Evolutionary conservation across 306 rosid genomes (phyloP), one percentile per base, ranked within the genome.

Genomic region (Heteromeles arbutifolia): DNA sequence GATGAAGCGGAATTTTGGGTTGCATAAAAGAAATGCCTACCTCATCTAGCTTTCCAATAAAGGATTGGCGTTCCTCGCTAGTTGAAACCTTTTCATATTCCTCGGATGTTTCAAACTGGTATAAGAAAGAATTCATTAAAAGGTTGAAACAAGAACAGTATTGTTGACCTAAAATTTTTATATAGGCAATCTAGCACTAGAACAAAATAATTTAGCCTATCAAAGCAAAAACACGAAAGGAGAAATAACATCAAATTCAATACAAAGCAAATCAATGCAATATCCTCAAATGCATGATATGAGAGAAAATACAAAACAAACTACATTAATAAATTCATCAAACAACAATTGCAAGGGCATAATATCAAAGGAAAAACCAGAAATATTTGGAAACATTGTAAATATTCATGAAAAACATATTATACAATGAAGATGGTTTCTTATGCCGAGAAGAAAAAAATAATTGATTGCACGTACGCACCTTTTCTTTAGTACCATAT

Each of bases 401-500:
- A 74, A 53, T 29, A 25, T 67, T 31, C 43, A 31, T 64, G 32
- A 21, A 29, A 64, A 64, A 39, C 25, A 61, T 52, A 11, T 22
- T 22, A 39, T 67, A n/a, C 13, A 41, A 34, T 8, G 15, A 57
- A 57, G 67, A 26, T 32, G 3, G 57, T 72, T 15, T 15, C 53
- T 22, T 6, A 34, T 19, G 67, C 34, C 22, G 1, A 57, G 67
- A 58, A 43, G 22, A 41, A 24, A 53, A 57, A 61, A 22, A 72
- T 77, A 79, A 24, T 50, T 0, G 10, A 34, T 34, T 32, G 48
- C 25, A 65, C 69, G 26, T 32, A 34, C 39, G 86, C 65, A 95
- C 99, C 99, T 95, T 95, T 74, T 95, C 99, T 81, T 92, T 95
- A 65, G 96, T 95, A 45, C 87, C 79, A 15, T 95, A 95, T 78